These are phyloP conservation scores for Globisporangium perplexum DNA, from an alignment of 352 stramenopile genomes.

Conservation along the genomic window DNA sequence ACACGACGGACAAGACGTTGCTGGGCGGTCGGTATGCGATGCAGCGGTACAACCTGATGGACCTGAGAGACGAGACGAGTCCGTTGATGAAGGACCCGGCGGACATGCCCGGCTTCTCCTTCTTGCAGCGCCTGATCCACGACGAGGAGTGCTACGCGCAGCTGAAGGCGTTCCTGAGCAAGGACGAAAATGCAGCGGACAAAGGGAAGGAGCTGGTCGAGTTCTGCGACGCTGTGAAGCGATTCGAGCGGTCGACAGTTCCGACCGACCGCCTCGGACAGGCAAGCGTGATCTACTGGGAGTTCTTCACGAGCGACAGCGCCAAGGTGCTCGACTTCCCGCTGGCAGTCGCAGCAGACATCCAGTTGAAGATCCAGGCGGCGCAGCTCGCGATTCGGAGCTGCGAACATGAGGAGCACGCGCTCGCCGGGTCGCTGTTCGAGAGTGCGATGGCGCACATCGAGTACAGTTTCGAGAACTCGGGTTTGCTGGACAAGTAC, in stretches of 20 bases:
- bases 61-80: slow-evolving; percentile 29
- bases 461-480: slow-evolving; percentile 62
- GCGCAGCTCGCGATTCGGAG: slow-evolving; percentile 34
- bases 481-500: slow-evolving; percentile 73
- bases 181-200: slow-evolving; percentile 36
- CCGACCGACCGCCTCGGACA: slow-evolving; percentile 70
- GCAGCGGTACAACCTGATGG: slow-evolving; percentile 67
- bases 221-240: slow-evolving; percentile 81
- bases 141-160: slow-evolving; percentile 86
- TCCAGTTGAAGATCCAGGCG: slow-evolving; percentile 66
- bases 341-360: slow-evolving; percentile 28
- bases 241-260: slow-evolving; percentile 65
- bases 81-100: slow-evolving; percentile 62
- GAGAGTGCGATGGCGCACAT: slow-evolving; percentile 62
- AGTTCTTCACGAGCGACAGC: slow-evolving; percentile 67
- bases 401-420: slow-evolving; percentile 13
- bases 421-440: slow-evolving; percentile 51
- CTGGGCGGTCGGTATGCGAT: slow-evolving; percentile 77
- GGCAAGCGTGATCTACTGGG: slow-evolving; percentile 79
- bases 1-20: slow-evolving; percentile 84
- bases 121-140: slow-evolving; percentile 83
- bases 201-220: slow-evolving; percentile 64
- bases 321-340: slow-evolving; percentile 61
- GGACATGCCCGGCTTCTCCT: slow-evolving; percentile 69
- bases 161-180: slow-evolving; percentile 66